Evolutionary conservation across 169 alveolate genomes (phyloP).

Genomic region (Besnoitia besnoiti): DNA sequence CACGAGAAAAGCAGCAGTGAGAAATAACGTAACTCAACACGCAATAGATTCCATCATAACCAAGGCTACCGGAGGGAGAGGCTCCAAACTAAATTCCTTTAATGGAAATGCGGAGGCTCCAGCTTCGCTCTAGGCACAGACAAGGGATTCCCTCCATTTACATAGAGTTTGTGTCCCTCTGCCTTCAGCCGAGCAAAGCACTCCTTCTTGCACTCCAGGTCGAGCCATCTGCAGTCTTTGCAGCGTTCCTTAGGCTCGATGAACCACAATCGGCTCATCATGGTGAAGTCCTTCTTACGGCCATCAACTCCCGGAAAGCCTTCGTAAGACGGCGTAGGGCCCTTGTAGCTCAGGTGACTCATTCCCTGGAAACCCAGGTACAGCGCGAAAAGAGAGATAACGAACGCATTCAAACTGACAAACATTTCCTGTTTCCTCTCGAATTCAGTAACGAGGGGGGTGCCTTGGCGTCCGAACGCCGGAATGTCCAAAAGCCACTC

Average conservation of each 20-base stretch:
- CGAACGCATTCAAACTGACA: constrained; percentile 70
- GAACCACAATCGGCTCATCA: constrained; percentile 84
- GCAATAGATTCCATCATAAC: too few species aligned
- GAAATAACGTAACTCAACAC: too few species aligned
- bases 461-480: constrained; percentile 69
- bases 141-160: constrained; percentile 83
- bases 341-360: constrained; percentile 74
- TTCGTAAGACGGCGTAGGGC: constrained; percentile 74
- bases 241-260: constrained; percentile 85
- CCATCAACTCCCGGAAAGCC: constrained; percentile 73
- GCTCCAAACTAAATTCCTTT: too few species aligned
- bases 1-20: too few species aligned
- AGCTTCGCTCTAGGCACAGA: constrained; percentile 79
- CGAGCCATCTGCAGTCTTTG: constrained; percentile 87
- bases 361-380: constrained; percentile 70
- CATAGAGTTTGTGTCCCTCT: constrained; percentile 80
- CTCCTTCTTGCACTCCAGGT: constrained; percentile 82
- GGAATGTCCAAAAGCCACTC: constrained; percentile 77
- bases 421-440: constrained; percentile 75
- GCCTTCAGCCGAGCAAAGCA: constrained; percentile 81
- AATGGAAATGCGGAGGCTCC: constrained; percentile 83
- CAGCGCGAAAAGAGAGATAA: constrained; percentile 66
- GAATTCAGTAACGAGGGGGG: constrained; percentile 73
- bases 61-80: too few species aligned
- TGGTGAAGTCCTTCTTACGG: constrained; percentile 82